Percentiles rank a stretch among this genome's conserved stretches.
Evolutionary conservation across 169 alveolate genomes (phyloP).

Genomic region (Cryptosporidium meleagridis): DNA sequence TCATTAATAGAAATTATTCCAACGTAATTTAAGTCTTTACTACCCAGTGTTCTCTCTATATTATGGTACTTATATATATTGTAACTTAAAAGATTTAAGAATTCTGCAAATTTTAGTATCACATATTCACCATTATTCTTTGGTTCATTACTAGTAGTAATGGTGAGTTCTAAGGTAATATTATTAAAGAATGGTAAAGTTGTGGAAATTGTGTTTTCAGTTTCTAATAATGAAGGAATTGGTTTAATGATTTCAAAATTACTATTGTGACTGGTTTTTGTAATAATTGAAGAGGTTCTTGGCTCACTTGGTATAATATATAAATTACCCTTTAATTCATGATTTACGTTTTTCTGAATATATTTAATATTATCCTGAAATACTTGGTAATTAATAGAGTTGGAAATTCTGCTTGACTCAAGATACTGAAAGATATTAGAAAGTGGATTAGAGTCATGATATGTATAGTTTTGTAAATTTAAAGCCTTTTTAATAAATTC

Average conservation of each 20-base stretch:
- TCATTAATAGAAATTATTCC: neutral
- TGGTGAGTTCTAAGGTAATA: slow-evolving; percentile 9
- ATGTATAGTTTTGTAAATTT: neutral
- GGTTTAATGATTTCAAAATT: neutral
- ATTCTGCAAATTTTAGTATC: slow-evolving; percentile 24
- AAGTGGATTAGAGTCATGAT: neutral
- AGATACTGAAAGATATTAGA: neutral
- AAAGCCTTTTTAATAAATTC: neutral
- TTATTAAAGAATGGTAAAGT: slow-evolving; percentile 40
- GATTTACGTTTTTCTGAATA: neutral
- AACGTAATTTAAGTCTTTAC: neutral
- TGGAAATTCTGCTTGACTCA: neutral
- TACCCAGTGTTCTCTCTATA: neutral
- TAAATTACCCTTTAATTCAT: slow-evolving; percentile 8
- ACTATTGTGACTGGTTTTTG: neutral
- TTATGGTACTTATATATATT: slow-evolving; percentile 6
- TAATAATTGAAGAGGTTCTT: slow-evolving; percentile 17
- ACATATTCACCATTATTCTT: slow-evolving; percentile 14
- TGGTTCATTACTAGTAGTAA: neutral
- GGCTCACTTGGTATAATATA: slow-evolving; percentile 56
- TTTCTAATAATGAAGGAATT: neutral
- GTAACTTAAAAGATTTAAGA: neutral
- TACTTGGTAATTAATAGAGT: neutral
- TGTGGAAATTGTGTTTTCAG: neutral
- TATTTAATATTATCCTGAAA: neutral